Base-by-base conservation (phyloP, 2,329 filamentous ascomycete genomes). In the Lecanoromycetidae sp. region DNA sequence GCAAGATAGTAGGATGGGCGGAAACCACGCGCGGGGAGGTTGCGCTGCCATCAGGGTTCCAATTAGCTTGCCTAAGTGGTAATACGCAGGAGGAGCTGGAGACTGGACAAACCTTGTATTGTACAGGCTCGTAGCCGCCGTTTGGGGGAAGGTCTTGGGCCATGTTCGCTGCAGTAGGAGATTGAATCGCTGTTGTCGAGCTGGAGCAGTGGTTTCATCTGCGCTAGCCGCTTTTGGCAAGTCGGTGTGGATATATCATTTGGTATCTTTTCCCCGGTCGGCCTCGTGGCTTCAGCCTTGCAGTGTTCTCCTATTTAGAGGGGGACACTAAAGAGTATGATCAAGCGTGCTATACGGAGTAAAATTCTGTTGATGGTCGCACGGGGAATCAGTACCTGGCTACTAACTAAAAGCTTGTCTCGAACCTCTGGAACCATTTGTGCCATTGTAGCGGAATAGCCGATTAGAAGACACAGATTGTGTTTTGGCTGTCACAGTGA, bases 101-200 rank as follows among this genome's bases (percentile, higher is more conserved):
- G 29, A 40, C 13, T 17, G 4, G 22, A 27, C 8, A 13, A 67
- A 88, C 84, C 80, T 94, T 94, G 76, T 95, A 98, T 71, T 98
- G 91, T 57, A 98, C 83, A 67, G 90, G 82, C 67, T 80, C 83
- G 70, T 98, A 98, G 75, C 91, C 91, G 73, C 90, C 91, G 63
- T 70, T 67, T 59, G 91, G 91, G 72, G 91, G 91, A 79, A 98
- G 86, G 75, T 98, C 91, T 77, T 96, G 88, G 73, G 84, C 81
- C 90, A 96, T 95, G 63, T 56, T 80, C 60, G 53, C 52, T 55
- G 52, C 7, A n/a, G 8, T 39, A 5, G 10, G 27, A 10, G 10
- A n/a, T 17, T 26, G 7, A 22, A 23, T n/a, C n/a, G n/a, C 9
- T 34, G 25, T n/a, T 25, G 5, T 17, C 10, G 19, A 10, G 29